These are phyloP conservation scores for Venturia aucupariae DNA, from an alignment of 2,329 filamentous ascomycete species.

Conservation along the genomic window DNA sequence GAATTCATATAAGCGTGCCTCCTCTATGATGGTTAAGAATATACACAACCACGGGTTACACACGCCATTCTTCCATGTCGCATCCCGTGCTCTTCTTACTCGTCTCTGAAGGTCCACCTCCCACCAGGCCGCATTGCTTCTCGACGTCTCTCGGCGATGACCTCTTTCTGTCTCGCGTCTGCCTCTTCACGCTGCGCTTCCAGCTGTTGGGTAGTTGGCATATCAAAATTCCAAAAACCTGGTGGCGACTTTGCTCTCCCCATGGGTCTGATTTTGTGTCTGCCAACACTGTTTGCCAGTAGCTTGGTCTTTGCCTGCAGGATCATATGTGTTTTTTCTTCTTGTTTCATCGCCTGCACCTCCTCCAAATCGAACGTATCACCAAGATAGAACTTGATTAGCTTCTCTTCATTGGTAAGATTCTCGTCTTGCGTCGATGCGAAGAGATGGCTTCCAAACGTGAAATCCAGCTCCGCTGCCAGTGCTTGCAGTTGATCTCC, in stretches of 20 bases:
- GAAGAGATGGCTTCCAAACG: conserved; percentile 5
- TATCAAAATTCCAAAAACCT: conserved; percentile 85
- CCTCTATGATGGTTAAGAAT: too few species aligned
- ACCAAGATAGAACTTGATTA: conserved; percentile 48
- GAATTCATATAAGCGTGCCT: too few species aligned
- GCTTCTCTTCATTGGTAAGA: conserved; percentile 26
- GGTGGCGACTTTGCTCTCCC: conserved; percentile 65
- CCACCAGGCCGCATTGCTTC: conserved; percentile 74
- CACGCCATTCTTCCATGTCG: too few species aligned
- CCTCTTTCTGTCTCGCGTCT: conserved; percentile 50
- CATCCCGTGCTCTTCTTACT: too few species aligned
- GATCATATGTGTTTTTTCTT: conserved; percentile 58
- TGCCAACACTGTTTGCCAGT: conserved; percentile 66
- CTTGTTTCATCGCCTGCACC: conserved; percentile 41
- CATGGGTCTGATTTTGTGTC: conserved; percentile 61
- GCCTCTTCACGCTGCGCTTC: conserved; percentile 57
- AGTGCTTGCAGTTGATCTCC: conserved; percentile 61
- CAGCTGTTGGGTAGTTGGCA: conserved; percentile 78
- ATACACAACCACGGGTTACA: too few species aligned
- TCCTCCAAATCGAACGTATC: conserved; percentile 28
- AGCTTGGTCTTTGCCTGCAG: conserved; percentile 66
- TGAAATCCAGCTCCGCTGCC: conserved; percentile 33
- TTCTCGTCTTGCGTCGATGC: conserved; percentile 21
- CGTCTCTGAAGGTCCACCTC: conserved; percentile 73
- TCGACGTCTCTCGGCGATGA: conserved; percentile 63